These are phyloP conservation scores for Trypanosoma conorhini DNA, from an alignment of 208 protist species.

Conservation along the genomic window DNA sequence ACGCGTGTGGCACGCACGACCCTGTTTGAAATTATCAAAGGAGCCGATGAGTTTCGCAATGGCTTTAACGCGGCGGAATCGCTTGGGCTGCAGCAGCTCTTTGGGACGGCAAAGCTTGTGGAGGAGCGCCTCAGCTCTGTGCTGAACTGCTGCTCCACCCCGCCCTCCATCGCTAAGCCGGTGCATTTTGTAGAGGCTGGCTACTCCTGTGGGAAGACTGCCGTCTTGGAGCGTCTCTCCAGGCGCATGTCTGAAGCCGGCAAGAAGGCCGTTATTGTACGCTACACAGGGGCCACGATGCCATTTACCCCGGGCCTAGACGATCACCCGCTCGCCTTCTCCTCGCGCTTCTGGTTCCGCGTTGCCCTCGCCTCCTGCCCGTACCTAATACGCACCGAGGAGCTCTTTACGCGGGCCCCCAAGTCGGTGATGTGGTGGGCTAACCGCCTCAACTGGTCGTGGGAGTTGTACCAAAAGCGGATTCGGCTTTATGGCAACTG, in stretches of 20 bases:
- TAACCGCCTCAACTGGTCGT: conserved; percentile 76
- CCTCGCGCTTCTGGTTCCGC: conserved; percentile 84
- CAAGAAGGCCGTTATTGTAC: conserved; percentile 65
- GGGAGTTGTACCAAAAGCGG: conserved; percentile 60
- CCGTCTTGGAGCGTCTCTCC: conserved; percentile 66
- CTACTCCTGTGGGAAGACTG: conserved; percentile 69
- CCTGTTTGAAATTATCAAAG: conserved; percentile 52
- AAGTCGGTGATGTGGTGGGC: conserved; percentile 77
- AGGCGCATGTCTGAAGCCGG: conserved; percentile 41
- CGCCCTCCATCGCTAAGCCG: conserved; percentile 52
- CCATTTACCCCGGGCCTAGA: conserved; percentile 80
- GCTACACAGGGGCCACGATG: conserved; percentile 67
- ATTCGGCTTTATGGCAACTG: conserved; percentile 21
- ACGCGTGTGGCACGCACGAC: conserved; percentile 58
- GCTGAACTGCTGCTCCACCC: conserved; percentile 49
- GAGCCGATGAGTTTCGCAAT: conserved; percentile 51
- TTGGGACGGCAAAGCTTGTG: conserved; percentile 75
- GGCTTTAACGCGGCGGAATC: conserved; percentile 66
- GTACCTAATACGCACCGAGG: conserved; percentile 70
- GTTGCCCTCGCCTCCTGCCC: conserved; percentile 73
- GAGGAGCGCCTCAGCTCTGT: conserved; percentile 72
- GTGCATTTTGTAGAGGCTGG: conserved; percentile 82
- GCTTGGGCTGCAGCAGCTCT: conserved; percentile 72
- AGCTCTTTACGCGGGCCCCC: conserved; percentile 74
- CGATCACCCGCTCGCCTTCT: conserved; percentile 79